These are phyloP conservation scores for Limnanthes douglasii DNA, from an alignment of 345 rosid genomes.

Conservation along the genomic window DNA sequence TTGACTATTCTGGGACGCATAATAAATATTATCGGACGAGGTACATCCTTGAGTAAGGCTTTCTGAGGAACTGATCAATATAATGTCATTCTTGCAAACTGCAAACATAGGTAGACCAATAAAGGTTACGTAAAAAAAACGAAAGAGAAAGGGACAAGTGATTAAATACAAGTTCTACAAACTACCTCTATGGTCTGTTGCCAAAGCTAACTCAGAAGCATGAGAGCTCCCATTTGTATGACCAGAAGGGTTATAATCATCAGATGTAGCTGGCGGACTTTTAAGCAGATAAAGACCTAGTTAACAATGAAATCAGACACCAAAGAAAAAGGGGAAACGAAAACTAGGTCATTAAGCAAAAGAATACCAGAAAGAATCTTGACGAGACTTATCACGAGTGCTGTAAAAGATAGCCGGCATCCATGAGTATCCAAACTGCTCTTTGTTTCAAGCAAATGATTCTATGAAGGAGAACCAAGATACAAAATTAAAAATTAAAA, in stretches of 20 bases:
- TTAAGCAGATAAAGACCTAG: conserved; percentile 36
- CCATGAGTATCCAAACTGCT: conserved; percentile 27
- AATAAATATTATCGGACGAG: conserved; percentile 21
- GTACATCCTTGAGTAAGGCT: conserved; percentile 18
- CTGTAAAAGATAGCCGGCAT: conserved; percentile 30
- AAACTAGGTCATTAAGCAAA: not conserved
- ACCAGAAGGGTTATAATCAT: conserved; percentile 14
- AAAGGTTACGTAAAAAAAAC: not conserved
- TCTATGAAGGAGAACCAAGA: conserved; percentile 20
- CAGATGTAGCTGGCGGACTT: conserved; percentile 12
- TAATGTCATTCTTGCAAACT: conserved; percentile 28
- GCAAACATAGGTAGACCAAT: conserved; percentile 11
- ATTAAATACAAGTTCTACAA: conserved; percentile 6
- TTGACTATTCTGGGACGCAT: conserved; percentile 27
- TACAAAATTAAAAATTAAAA: conserved; percentile 5
- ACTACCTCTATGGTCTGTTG: conserved; percentile 36
- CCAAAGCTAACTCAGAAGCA: conserved; percentile 23
- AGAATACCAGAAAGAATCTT: conserved; percentile 73
- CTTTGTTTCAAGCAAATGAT: conserved; percentile 74
- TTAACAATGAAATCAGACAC: conserved; percentile 12
- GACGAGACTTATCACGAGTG: conserved; percentile 38
- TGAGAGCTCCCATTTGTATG: conserved; percentile 17
- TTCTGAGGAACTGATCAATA: conserved; percentile 29
- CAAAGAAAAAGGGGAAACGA: conserved; percentile 7
- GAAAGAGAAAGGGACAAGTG: conserved; percentile 5